A percentile compares a stretch with the other conserved stretches of the same genome.
Conservation (phyloP, 106 monocot genomes). For the Dendrobium huoshanense region DNA sequence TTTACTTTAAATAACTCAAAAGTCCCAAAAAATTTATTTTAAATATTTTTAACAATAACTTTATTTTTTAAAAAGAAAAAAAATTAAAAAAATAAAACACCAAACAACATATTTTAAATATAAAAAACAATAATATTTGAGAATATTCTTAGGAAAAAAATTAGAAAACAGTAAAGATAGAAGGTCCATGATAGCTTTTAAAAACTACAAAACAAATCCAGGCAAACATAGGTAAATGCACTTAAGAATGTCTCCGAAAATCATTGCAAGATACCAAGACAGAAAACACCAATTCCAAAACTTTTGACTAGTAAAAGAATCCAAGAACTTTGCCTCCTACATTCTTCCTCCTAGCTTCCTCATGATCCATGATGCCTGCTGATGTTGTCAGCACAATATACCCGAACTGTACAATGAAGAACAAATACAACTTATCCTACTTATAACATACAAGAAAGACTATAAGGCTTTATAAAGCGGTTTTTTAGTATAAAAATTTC, state of each 20-base stretch:
- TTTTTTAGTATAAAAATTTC: too few relatives aligned
- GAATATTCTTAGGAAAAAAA: too few relatives aligned
- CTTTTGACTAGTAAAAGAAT: conserved; percentile 36
- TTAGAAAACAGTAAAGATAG: too few relatives aligned
- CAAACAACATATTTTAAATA: too few relatives aligned
- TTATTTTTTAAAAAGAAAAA: too few relatives aligned
- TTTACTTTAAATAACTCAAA: too few relatives aligned
- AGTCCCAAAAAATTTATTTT: too few relatives aligned
- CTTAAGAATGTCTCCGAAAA: not conserved
- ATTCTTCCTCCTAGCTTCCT: conserved; percentile 70
- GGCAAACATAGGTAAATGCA: not conserved
- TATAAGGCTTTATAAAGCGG: too few relatives aligned
- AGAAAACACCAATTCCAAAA: not conserved
- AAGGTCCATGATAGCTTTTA: not conserved
- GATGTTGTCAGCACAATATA: conserved; percentile 56
- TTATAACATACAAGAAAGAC: too few relatives aligned
- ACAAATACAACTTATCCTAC: not conserved
- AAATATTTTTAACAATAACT: too few relatives aligned
- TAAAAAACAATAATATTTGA: too few relatives aligned
- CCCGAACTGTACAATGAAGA: conserved; percentile 9
- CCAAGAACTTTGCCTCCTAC: conserved; percentile 61
- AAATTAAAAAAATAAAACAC: too few relatives aligned
- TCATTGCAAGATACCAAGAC: not conserved
- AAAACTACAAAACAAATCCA: not conserved
- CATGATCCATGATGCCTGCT: conserved; percentile 64